Evolutionary conservation across 495 filamentous ascomycete genomes (phyloP), one percentile per base, ranked within the genome.

Genomic region (Cenococcum geophilum): DNA sequence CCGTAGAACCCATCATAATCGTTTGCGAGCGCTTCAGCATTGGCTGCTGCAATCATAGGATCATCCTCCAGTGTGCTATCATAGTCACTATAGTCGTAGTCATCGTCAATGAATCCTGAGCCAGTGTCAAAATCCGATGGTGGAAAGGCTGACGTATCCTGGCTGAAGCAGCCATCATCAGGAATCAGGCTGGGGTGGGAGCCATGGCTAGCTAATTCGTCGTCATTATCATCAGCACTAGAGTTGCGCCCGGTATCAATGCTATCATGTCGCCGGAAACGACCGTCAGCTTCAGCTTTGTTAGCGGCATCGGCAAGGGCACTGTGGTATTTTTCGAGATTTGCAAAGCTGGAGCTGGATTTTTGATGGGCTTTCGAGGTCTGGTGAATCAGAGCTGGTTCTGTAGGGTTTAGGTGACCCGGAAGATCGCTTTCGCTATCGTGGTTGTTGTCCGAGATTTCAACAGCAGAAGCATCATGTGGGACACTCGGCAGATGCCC

Each of bases 1-100:
- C 93, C 95, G 70, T 98, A 98, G 75, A 91, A 92, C 6, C 89
- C 92, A 52, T 96, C 92, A 16, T 85, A 84, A 66, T 98, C 93
- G 63, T 88, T 89, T 18, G 93, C 93, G 4, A 98, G 79, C 21
- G 88, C 93, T 68, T 92, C 90, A 5, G 92, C 92, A 65, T 98
- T 98, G 20, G 93, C 93, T 25, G 87, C 93, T 0, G 92, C 95
- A 61, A 97, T 90, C 70, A 98, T 95, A 45, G 83, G 80, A 64
- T 96, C 91, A 67, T 97, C 90, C 57, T 86, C 86, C 56, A 85
- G 78, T 5, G 83, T 77, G 61, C 82, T 83, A 52, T 89, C 86
- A 59, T 83, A 79, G 21, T 77, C 72, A 49, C 80, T 78, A 54
- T 78, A 80, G 37, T 65, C 75, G 67, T 67, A 77, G 63, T 60